Evolutionary conservation across 768 basidiomycete genomes (phyloP).

Genomic region (Amyloporia xantha): DNA sequence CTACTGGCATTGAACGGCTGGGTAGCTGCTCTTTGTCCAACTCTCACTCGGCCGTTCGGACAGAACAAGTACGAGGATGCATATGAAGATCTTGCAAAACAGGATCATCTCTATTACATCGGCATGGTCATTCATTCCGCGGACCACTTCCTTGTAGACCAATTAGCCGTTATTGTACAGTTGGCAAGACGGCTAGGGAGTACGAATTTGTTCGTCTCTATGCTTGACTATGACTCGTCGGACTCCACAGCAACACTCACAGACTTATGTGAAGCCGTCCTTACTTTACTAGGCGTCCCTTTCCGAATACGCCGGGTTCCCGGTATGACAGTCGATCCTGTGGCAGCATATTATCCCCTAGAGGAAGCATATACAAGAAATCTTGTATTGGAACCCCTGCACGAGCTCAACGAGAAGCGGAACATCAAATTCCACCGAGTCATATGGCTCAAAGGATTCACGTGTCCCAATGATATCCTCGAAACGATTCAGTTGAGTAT

Average conservation of each 20-base stretch:
- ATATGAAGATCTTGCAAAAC: constrained; percentile 82
- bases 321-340: constrained; percentile 85
- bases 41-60: constrained; percentile 89
- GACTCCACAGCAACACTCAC: constrained; percentile 93
- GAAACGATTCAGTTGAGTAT: constrained; percentile 91
- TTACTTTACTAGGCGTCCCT: constrained; percentile 88
- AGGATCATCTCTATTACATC: constrained; percentile 87
- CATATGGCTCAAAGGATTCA: constrained; percentile 98
- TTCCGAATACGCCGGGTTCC: constrained; percentile 90
- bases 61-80: constrained; percentile 81
- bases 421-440: constrained; percentile 84
- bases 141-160: constrained; percentile 98
- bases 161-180: constrained; percentile 96
- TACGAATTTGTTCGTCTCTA: constrained; percentile 89
- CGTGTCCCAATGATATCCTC: constrained; percentile 95
- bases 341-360: constrained; percentile 87
- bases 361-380: constrained; percentile 96
- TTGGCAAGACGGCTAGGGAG: constrained; percentile 87
- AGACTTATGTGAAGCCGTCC: constrained; percentile 91
- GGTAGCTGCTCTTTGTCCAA: constrained; percentile 95
- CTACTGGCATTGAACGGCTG: constrained; percentile 95
- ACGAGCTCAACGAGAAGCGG: constrained; percentile 71
- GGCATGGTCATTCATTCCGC: constrained; percentile 96
- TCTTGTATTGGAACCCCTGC: constrained; percentile 83
- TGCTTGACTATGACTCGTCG: constrained; percentile 94